Base-by-base conservation (phyloP, 1,284 basidiomycete species). In the Ustilago sp. region DNA sequence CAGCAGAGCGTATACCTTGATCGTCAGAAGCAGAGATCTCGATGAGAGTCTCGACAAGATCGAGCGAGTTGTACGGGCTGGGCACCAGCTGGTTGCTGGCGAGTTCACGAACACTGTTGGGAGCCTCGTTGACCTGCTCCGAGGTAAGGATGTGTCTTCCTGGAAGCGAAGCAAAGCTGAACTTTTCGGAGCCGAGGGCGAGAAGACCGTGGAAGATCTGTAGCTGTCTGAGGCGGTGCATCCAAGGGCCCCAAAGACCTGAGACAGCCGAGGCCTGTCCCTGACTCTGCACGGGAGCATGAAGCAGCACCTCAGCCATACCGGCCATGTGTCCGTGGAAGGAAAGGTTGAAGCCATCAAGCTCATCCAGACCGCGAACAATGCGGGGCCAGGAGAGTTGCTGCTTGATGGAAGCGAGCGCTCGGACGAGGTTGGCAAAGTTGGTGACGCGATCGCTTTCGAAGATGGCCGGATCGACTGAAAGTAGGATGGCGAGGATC, bases 11-110 rank as follows among this genome's bases (percentile, higher is more conserved):
- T 28, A 82, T 66, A 45, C 81, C 69, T 34, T 78, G 74, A 3
- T 94, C 91, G 0, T 94, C 95, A 79, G 94, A 93, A 83, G 96
- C 94, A 50, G 98, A 87, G 89, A 98, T 93, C 80, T 97, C 94
- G 59, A 92, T 76, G 88, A 90, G 55, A 90, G 95, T 92, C 85
- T 94, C 92, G 74, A 97, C 93, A 39, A 98, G 88, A 78, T 97
- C 95, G 17, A 95, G 88, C 11, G 93, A 94, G 86, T 98, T 98
- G 95, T 95, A 98, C 0, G 94, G 92, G 78, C 93, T 93, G 2
- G 91, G 91, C 84, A 96, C 93, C 23, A 96, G 93, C 77, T 93
- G 92, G 3, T 70, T 56, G 35, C 67, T 77, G 4, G 70, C 56
- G 50, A 92, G 90, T 17, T 94, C 91, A 62, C 94, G 88, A 13